Evolutionary conservation across 768 basidiomycete genomes (phyloP).

Genomic region (Trichaptum fuscoviolaceum): DNA sequence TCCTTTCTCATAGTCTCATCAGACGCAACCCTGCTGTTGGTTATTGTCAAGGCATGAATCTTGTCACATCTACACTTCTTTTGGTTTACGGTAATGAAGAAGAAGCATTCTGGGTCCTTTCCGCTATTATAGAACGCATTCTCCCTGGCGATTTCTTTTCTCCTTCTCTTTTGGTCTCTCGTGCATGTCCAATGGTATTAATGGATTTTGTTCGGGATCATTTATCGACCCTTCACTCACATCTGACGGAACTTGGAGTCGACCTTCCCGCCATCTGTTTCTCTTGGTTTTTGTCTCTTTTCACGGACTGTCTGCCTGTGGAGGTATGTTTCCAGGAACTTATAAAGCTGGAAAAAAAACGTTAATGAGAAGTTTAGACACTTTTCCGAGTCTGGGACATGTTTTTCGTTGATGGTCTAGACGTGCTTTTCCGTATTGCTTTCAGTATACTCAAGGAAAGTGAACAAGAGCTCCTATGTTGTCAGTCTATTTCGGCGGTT

Average conservation of each 20-base stretch:
- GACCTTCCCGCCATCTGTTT: slow-evolving; percentile 95
- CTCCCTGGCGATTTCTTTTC: slow-evolving; percentile 94
- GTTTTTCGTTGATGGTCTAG: slow-evolving; percentile 88
- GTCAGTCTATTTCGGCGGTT: slow-evolving; percentile 81
- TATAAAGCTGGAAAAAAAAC: not conserved
- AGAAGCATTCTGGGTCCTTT: slow-evolving; percentile 94
- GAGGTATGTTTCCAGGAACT: slow-evolving; percentile 50
- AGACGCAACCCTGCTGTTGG: slow-evolving; percentile 92
- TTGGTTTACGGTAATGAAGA: slow-evolving; percentile 94
- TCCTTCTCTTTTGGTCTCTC: slow-evolving; percentile 83
- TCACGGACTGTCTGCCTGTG: slow-evolving; percentile 93
- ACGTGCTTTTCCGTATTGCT: slow-evolving; percentile 87
- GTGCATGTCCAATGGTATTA: slow-evolving; percentile 89
- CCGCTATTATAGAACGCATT: slow-evolving; percentile 82
- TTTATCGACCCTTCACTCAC: slow-evolving; percentile 67
- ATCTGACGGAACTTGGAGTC: slow-evolving; percentile 75
- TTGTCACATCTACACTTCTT: slow-evolving; percentile 90
- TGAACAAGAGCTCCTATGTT: slow-evolving; percentile 77
- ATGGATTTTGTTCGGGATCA: slow-evolving; percentile 80
- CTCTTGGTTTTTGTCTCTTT: slow-evolving; percentile 96
- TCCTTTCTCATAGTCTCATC: slow-evolving; percentile 7
- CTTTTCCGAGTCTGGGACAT: slow-evolving; percentile 96
- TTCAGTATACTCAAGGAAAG: slow-evolving; percentile 80
- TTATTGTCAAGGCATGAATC: slow-evolving; percentile 94
- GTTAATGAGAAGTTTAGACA: slow-evolving; percentile 44